phyloP scores from a whole-genome alignment of 1,139 yeast genomes.

The Saccharomyces hybrid region DNA sequence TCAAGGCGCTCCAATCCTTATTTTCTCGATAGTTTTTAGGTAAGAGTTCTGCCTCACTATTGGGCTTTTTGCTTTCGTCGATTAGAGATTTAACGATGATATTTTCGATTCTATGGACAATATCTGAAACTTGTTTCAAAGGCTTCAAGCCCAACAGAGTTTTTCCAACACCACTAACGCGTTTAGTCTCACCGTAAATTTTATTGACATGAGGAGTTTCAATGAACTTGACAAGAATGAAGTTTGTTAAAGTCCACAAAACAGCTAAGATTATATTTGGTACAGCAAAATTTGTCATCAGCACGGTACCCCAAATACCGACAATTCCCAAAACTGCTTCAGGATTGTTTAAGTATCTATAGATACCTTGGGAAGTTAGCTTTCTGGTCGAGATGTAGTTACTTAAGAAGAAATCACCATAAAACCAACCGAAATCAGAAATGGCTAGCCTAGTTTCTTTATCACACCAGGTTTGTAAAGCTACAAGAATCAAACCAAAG shows the following conservation, averaged over 20 bases:
- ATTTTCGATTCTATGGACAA: conserved; percentile 27
- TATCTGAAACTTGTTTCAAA: conserved; percentile 30
- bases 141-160: conserved; percentile 38
- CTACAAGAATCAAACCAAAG: conserved; percentile 51
- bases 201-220: conserved; percentile 77
- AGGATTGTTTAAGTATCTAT: conserved; percentile 77
- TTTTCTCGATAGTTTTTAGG: conserved; percentile 1
- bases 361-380: conserved; percentile 75
- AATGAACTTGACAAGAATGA: conserved; percentile 61
- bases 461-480: conserved; percentile 67
- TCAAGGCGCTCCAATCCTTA: conserved; percentile 2
- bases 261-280: conserved; percentile 51
- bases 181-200: conserved; percentile 56
- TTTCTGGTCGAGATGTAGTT: conserved; percentile 35
- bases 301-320: conserved; percentile 73
- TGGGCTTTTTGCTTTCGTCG: conserved; percentile 4
- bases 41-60: neutral
- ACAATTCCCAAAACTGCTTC: conserved; percentile 76
- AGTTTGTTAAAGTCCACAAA: conserved; percentile 62
- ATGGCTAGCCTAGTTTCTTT: conserved; percentile 63
- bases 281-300: conserved; percentile 49
- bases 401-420: conserved; percentile 78
- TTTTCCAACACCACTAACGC: conserved; percentile 54
- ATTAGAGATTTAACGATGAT: conserved; percentile 19
- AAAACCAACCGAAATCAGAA: conserved; percentile 85